phyloP scores from a whole-genome alignment of 2,329 filamentous ascomycete species.

The Botryosphaeria dothidea region DNA sequence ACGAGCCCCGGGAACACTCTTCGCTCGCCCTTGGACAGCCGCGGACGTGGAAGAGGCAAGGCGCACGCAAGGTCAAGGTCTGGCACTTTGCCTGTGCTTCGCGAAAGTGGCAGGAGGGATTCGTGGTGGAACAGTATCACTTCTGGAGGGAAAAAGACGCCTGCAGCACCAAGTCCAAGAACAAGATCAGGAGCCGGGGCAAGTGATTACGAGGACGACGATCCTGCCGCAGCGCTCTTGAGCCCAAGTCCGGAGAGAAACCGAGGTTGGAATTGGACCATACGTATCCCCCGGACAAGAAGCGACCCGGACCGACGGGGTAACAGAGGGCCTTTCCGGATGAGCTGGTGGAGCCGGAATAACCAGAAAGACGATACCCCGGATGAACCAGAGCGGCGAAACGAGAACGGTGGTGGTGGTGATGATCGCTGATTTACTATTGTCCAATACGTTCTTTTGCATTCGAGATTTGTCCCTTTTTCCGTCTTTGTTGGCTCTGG shows the following conservation, averaged over 20 bases:
- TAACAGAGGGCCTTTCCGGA: constrained; percentile 13
- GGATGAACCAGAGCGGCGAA: not conserved
- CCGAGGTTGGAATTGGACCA: constrained; percentile 4
- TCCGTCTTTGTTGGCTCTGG: not conserved
- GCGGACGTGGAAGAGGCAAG: constrained; percentile 3
- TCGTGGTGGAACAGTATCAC: constrained; percentile 11
- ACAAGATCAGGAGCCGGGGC: not conserved
- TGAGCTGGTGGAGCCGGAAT: constrained; percentile 15
- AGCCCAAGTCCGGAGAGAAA: constrained; percentile 15
- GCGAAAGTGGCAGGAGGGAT: not conserved
- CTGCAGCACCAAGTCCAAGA: not conserved
- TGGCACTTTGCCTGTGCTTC: not conserved
- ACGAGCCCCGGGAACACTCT: not conserved
- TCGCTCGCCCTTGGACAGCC: constrained; percentile 1
- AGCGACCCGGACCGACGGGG: not conserved
- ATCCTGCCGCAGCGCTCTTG: constrained; percentile 3
- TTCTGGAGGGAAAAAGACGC: not conserved
- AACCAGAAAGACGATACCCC: not conserved
- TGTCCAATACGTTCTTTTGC: not conserved
- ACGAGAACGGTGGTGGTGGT: not conserved
- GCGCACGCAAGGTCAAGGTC: constrained; percentile 4
- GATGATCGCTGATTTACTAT: not conserved
- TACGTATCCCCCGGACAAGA: not conserved
- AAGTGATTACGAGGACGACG: constrained; percentile 12
- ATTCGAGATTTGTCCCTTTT: not conserved